Evolutionary conservation across 2,329 filamentous ascomycete genomes (phyloP).

Genomic region (Colletotrichum cuscutae): DNA sequence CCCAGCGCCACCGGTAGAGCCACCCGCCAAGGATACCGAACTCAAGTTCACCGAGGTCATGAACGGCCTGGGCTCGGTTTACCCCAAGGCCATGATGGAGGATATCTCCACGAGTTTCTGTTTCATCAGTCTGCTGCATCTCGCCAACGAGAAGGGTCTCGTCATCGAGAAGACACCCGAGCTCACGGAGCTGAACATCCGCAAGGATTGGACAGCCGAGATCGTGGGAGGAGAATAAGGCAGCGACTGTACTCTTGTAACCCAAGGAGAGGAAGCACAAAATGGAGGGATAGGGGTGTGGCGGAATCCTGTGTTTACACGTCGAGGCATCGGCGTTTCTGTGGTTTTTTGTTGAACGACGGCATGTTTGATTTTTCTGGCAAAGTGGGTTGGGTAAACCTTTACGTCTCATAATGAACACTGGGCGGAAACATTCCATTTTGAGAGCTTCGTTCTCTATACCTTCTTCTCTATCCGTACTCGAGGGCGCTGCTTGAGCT

Average conservation of each 20-base stretch:
- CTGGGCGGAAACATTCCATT: slow-evolving; percentile 15
- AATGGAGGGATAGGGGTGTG: neutral
- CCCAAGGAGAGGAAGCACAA: neutral
- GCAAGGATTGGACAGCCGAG: slow-evolving; percentile 71
- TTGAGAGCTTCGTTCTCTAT: neutral
- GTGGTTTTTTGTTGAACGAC: slow-evolving; percentile 19
- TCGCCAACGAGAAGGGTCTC: slow-evolving; percentile 93
- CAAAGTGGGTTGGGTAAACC: neutral
- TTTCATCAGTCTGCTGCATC: slow-evolving; percentile 91
- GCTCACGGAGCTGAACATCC: slow-evolving; percentile 69
- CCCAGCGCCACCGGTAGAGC: slow-evolving; percentile 42
- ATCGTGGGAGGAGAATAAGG: slow-evolving; percentile 54
- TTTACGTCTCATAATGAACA: slow-evolving; percentile 12
- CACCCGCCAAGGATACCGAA: slow-evolving; percentile 56
- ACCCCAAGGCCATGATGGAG: slow-evolving; percentile 85
- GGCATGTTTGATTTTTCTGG: slow-evolving; percentile 16
- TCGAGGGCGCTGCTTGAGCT: slow-evolving; percentile 1
- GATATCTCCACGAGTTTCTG: slow-evolving; percentile 95
- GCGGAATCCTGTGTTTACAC: neutral
- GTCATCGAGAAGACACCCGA: slow-evolving; percentile 74
- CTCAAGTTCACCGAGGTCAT: slow-evolving; percentile 93
- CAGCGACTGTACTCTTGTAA: neutral
- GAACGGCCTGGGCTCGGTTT: slow-evolving; percentile 87
- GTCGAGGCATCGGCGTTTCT: neutral
- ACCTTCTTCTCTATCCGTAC: neutral